Conservation (phyloP, 352 stramenopile genomes). For the Globisporangium rhizosaccharum region DNA sequence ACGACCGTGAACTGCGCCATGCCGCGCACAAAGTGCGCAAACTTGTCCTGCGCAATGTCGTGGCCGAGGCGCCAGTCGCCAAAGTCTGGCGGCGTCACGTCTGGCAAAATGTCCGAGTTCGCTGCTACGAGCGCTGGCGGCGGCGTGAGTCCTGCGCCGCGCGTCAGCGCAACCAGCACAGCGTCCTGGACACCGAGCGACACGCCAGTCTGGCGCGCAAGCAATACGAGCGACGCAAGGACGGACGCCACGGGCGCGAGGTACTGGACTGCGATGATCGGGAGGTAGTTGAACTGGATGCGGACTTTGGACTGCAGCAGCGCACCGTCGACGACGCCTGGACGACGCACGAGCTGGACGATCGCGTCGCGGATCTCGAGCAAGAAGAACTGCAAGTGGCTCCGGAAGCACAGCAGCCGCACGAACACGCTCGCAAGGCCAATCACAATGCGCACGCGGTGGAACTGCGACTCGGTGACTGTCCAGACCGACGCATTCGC, state of each 20-base stretch:
- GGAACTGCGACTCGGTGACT: constrained; percentile 53
- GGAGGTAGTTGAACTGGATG: constrained; percentile 79
- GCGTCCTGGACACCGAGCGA: constrained; percentile 38
- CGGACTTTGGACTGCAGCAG: constrained; percentile 65
- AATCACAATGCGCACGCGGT: constrained; percentile 42
- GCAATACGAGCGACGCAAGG: constrained; percentile 36
- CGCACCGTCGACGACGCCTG: constrained; percentile 46
- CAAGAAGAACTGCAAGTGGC: constrained; percentile 73
- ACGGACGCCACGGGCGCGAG: constrained; percentile 46
- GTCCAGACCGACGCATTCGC: constrained; percentile 6
- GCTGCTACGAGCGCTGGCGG: constrained; percentile 11
- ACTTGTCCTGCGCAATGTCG: constrained; percentile 34
- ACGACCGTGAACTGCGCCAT: constrained; percentile 62
- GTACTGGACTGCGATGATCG: constrained; percentile 77
- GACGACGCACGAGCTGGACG: constrained; percentile 42
- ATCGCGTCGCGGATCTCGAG: constrained; percentile 68
- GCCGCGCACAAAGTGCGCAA: constrained; percentile 53
- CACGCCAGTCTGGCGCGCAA: constrained; percentile 49
- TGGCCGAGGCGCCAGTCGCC: constrained; percentile 53
- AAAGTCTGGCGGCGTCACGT: constrained; percentile 33
- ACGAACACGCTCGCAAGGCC: constrained; percentile 43
- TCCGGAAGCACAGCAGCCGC: constrained; percentile 50
- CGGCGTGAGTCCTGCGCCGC: constrained; percentile 12
- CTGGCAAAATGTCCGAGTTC: constrained; percentile 24
- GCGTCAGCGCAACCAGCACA: constrained; percentile 21